Evolutionary conservation across 2,329 filamentous ascomycete species (phyloP).

Genomic region (Chaetomiaceae sp.): DNA sequence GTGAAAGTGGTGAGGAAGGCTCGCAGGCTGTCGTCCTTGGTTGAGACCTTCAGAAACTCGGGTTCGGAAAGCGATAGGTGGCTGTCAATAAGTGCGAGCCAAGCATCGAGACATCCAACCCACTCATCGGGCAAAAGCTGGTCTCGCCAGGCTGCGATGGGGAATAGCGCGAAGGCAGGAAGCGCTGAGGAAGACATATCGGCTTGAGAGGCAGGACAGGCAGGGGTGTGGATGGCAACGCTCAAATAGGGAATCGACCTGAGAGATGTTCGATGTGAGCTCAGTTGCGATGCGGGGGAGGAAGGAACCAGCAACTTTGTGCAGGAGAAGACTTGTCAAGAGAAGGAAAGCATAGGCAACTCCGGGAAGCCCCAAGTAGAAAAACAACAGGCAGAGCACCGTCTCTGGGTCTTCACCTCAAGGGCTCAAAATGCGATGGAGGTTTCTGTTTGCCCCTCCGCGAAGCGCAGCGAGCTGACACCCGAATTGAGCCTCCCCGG

Average conservation of each 20-base stretch:
- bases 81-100: conserved; percentile 61
- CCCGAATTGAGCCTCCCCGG: conserved; percentile 27
- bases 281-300: background rate
- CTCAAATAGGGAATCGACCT: too few relatives aligned
- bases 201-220: background rate
- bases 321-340: background rate
- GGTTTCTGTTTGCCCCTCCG: background rate
- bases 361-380: too few relatives aligned
- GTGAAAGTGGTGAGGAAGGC: conserved; percentile 64
- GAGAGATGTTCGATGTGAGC: too few relatives aligned
- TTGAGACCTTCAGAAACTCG: conserved; percentile 46
- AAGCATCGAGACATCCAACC: conserved; percentile 70
- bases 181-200: conserved; percentile 32
- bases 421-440: too few relatives aligned
- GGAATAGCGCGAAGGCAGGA: conserved; percentile 73
- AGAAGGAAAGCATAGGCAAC: too few relatives aligned
- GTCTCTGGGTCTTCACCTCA: too few relatives aligned
- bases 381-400: too few relatives aligned
- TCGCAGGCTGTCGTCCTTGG: conserved; percentile 52
- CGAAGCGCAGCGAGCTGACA: background rate
- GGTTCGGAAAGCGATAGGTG: conserved; percentile 54
- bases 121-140: conserved; percentile 66
- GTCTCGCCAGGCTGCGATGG: conserved; percentile 59
- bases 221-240: too few relatives aligned
- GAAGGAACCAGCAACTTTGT: background rate